These are phyloP conservation scores for Komagataella ulmi DNA, from an alignment of 805 yeast species.

Conservation along the genomic window DNA sequence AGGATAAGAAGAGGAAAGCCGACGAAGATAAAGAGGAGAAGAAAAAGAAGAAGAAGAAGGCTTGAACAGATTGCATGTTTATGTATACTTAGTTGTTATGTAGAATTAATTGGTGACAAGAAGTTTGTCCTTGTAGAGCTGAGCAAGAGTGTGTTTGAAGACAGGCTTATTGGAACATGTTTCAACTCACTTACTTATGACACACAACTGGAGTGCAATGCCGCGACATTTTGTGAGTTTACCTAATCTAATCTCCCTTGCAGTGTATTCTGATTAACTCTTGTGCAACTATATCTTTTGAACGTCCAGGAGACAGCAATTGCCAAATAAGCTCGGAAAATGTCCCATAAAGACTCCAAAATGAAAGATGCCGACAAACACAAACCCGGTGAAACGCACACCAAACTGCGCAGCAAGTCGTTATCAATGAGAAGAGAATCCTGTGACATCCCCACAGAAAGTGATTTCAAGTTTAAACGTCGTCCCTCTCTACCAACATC, in stretches of 20 bases:
- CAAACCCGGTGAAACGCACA: not conserved
- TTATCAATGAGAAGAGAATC: not conserved
- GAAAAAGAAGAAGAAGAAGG: slow-evolving; percentile 25
- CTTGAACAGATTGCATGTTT: slow-evolving; percentile 7
- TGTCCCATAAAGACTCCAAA: not conserved
- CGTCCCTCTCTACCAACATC: slow-evolving; percentile 16
- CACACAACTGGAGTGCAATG: not conserved
- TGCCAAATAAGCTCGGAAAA: not conserved
- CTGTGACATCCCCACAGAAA: not conserved
- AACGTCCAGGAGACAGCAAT: not conserved
- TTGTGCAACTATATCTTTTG: not conserved
- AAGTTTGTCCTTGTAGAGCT: not conserved
- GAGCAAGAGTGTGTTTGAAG: not conserved
- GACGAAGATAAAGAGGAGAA: slow-evolving; percentile 19
- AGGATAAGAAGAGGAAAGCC: slow-evolving; percentile 21
- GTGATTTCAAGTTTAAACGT: not conserved
- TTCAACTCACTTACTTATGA: not conserved
- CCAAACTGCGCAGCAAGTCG: not conserved
- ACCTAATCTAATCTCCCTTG: not conserved
- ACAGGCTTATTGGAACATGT: not conserved
- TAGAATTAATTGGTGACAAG: not conserved
- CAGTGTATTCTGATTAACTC: not conserved
- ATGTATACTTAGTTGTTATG: not conserved
- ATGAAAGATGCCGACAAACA: not conserved
- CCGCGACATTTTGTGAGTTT: not conserved